phyloP scores from a whole-genome alignment of 2,329 filamentous ascomycete genomes.

The Cladosporium sp. region DNA sequence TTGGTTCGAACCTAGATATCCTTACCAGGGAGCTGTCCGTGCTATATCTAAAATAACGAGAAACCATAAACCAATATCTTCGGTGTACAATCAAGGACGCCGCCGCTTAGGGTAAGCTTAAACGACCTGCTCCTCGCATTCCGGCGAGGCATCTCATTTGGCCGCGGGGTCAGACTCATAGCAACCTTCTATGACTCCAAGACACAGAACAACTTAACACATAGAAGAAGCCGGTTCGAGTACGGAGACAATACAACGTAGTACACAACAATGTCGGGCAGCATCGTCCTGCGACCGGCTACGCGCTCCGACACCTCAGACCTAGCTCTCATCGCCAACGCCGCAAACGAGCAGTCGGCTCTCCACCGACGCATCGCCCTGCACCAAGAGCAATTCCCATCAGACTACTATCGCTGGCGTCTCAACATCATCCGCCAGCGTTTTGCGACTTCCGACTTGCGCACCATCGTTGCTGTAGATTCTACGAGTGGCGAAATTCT shows the following conservation, averaged over 20 bases:
- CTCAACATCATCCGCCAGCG: slow-evolving; percentile 12
- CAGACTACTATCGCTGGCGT: slow-evolving; percentile 5
- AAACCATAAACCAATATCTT: background rate
- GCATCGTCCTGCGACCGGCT: background rate
- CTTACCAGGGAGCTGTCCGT: background rate
- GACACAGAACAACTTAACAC: background rate
- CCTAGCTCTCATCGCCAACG: background rate
- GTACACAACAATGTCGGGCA: background rate
- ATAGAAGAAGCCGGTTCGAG: background rate
- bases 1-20: background rate
- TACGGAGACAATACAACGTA: background rate
- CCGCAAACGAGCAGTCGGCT: background rate
- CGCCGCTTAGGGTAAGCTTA: background rate
- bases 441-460: background rate
- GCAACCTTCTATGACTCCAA: background rate
- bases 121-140: background rate
- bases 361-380: slow-evolving; percentile 7
- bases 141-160: background rate
- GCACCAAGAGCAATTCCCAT: background rate
- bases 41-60: background rate
- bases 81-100: background rate
- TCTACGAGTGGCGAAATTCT: background rate
- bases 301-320: slow-evolving; percentile 6
- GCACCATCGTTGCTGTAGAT: slow-evolving; percentile 2
- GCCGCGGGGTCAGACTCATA: background rate